Evolutionary conservation across 495 filamentous ascomycete genomes (phyloP), one percentile per base, ranked within the genome.

Genomic region (Aspergillus biplanus): DNA sequence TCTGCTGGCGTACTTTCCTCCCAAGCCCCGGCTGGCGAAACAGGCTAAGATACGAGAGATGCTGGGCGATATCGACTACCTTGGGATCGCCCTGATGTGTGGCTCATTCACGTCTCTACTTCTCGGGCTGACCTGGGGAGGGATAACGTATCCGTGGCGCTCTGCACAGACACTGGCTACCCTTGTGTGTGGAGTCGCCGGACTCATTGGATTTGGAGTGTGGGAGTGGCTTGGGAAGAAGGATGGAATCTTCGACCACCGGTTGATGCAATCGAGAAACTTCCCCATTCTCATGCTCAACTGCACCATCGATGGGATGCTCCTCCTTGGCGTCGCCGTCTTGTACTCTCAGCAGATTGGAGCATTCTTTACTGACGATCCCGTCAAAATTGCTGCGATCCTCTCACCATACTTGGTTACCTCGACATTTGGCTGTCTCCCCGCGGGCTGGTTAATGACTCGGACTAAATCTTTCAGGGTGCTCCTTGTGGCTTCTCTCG

Each of bases 201-300:
- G 46, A 4, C 13, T 49, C 7, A 16, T 49, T 11, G 2, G 3
- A 3, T 49, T 49, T 8, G 46, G 46, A 4, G 8, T 49, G 2
- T 49, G 21, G 3, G 46, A 49, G n/a, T 12, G 13, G 5, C 37
- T 55, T n/a, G 32, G 6, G 13, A 21, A 35, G 13, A 37, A 34
- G 52, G 34, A 55, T 13, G 52, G 52, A 4, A 55, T 55, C 32
- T 33, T 55, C 8, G 52, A 55, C 34, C 52, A 55, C 33, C 52
- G 52, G n/a, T 37, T 55, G 16, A 35, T 55, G 15, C 15, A 55
- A 21, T 35, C 52, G 1, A 1, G 13, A 6, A 55, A 55, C 15
- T 55, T 55, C 33, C 32, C 52, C n/a, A 55, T 55, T 13, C 15
- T 55, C 12, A 4, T 37, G 32, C 37, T 37, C 52, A 33, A 35